A percentile compares a stretch with the other conserved stretches of the same genome.
phyloP scores from a whole-genome alignment of 805 yeast genomes.

The Candida oleophila region DNA sequence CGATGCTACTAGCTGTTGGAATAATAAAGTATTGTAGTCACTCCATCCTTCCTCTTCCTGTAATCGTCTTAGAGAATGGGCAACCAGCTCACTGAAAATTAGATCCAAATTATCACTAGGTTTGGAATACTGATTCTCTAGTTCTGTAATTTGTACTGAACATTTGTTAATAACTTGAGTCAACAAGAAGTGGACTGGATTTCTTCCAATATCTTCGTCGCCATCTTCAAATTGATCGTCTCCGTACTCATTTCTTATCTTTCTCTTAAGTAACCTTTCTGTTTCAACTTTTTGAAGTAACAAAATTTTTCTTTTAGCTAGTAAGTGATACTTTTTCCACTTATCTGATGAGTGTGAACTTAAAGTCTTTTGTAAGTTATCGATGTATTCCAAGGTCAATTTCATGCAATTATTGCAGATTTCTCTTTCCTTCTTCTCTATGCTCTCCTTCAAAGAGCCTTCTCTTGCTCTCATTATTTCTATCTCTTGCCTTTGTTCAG shows the following conservation, averaged over 20 bases:
- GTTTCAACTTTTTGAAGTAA: slow-evolving; percentile 44
- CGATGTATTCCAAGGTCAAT: not conserved
- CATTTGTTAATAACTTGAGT: slow-evolving; percentile 32
- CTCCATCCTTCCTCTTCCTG: slow-evolving; percentile 59
- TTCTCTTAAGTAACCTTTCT: slow-evolving; percentile 10
- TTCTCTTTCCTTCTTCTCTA: not conserved
- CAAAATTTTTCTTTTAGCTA: slow-evolving; percentile 48
- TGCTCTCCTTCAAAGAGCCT: slow-evolving; percentile 1
- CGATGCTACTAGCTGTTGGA: slow-evolving; percentile 38
- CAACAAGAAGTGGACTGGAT: slow-evolving; percentile 14
- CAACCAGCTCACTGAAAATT: slow-evolving; percentile 45
- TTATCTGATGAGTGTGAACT: slow-evolving; percentile 18
- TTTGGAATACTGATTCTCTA: slow-evolving; percentile 48
- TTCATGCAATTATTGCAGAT: not conserved
- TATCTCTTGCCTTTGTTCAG: slow-evolving; percentile 75
- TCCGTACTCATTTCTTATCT: not conserved
- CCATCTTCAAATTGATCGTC: not conserved
- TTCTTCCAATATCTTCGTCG: not conserved
- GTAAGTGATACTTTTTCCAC: slow-evolving; percentile 39
- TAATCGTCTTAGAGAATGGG: slow-evolving; percentile 45
- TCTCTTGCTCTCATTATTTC: slow-evolving; percentile 64
- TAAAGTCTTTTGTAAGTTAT: not conserved
- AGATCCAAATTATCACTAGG: slow-evolving; percentile 52
- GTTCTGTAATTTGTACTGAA: slow-evolving; percentile 46
- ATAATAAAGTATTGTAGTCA: slow-evolving; percentile 39